phyloP scores from a whole-genome alignment of 257 asterid genomes.

The Cynanchum wilfordii region DNA sequence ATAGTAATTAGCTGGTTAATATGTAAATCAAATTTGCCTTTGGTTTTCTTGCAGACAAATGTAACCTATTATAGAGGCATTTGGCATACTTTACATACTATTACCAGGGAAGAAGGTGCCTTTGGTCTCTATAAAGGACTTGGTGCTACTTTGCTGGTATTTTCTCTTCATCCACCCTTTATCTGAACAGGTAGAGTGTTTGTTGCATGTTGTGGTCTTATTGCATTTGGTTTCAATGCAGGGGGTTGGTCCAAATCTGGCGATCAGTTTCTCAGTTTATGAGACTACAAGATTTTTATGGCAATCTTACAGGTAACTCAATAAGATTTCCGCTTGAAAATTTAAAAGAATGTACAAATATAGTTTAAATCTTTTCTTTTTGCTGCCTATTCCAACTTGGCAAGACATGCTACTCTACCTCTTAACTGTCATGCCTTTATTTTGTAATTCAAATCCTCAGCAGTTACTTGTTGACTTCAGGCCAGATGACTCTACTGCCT shows the following conservation, averaged over 20 bases:
- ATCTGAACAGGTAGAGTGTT: neutral
- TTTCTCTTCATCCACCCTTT: neutral
- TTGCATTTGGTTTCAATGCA: conserved; percentile 31
- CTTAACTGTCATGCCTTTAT: neutral
- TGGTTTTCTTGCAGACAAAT: conserved; percentile 50
- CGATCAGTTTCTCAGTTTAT: conserved; percentile 78
- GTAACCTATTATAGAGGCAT: conserved; percentile 66
- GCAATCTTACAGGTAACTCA: conserved; percentile 54
- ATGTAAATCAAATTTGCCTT: neutral
- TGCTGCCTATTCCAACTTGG: neutral
- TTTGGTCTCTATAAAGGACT: conserved; percentile 77
- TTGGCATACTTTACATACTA: conserved; percentile 60
- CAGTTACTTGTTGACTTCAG: conserved; percentile 33
- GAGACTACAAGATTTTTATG: conserved; percentile 67
- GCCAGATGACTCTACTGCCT: conserved; percentile 60
- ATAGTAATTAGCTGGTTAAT: neutral
- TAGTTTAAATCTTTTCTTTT: neutral
- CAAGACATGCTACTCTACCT: neutral
- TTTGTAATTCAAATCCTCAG: conserved; percentile 12
- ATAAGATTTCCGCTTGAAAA: neutral
- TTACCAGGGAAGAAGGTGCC: conserved; percentile 71
- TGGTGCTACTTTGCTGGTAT: conserved; percentile 79
- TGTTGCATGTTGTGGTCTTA: conserved; percentile 19
- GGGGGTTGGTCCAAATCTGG: conserved; percentile 87
- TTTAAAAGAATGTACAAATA: neutral